Conservation (phyloP, 1,139 yeast species). For the Saccharomyces uvarum region DNA sequence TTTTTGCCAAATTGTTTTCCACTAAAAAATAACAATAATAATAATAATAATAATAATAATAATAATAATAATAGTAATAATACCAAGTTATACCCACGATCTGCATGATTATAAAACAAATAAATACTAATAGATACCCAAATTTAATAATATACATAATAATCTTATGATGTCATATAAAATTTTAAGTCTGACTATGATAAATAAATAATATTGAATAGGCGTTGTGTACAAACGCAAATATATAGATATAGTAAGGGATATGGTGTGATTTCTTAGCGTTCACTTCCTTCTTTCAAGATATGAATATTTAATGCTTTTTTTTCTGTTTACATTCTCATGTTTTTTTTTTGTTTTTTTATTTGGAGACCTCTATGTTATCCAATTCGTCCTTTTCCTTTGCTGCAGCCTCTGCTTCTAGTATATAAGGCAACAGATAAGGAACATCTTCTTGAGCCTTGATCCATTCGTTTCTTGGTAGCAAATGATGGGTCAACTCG, state of each 20-base stretch:
- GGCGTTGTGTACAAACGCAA: background rate
- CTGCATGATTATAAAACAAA: background rate
- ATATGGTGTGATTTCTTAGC: background rate
- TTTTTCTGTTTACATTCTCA: background rate
- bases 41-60: too few relatives aligned
- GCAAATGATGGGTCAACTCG: slow-evolving; percentile 72
- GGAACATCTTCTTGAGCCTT: slow-evolving; percentile 78
- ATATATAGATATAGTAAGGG: background rate
- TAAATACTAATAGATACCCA: background rate
- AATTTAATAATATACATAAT: background rate
- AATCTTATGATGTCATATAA: background rate
- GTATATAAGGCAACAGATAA: slow-evolving; percentile 78
- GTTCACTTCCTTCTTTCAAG: background rate
- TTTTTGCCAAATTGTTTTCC: background rate
- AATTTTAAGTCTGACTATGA: background rate
- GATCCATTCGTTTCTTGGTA: slow-evolving; percentile 73
- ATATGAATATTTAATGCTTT: background rate
- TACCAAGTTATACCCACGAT: background rate
- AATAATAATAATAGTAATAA: too few relatives aligned
- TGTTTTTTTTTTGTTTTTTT: background rate
- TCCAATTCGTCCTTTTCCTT: slow-evolving; percentile 83
- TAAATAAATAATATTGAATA: background rate
- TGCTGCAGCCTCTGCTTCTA: slow-evolving; percentile 91
- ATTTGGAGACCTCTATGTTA: slow-evolving; percentile 41
- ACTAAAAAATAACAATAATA: background rate